Evolutionary conservation across 2,329 filamentous ascomycete genomes (phyloP).

Genomic region (Paramyrothecium sp.): DNA sequence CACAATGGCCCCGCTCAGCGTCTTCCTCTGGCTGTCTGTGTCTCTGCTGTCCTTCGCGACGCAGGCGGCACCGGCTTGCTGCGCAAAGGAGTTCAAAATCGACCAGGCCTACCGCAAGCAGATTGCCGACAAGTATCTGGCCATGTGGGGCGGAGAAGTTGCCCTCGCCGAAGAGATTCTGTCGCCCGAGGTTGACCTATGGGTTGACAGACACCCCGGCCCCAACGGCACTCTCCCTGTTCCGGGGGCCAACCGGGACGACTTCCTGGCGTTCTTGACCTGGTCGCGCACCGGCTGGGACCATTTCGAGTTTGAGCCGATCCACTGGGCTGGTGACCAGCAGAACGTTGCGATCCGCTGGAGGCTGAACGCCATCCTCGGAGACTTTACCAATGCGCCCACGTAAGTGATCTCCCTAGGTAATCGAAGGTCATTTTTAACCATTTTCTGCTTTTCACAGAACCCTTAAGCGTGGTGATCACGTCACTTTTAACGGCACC

Average conservation of each 20-base stretch:
- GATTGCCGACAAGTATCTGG: constrained; percentile 4
- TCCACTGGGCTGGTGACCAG: constrained; percentile 6
- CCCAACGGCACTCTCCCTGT: constrained; percentile 2
- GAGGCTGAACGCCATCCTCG: constrained; percentile 7
- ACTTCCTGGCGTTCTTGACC: constrained; percentile 2
- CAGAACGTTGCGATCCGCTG: constrained; percentile 7
- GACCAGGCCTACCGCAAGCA: neutral
- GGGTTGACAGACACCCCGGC: constrained; percentile 5
- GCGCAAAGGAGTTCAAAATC: neutral
- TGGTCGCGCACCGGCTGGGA: constrained; percentile 3
- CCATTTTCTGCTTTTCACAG: neutral
- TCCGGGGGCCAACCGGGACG: neutral
- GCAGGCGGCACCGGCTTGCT: neutral
- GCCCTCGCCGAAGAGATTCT: constrained; percentile 3
- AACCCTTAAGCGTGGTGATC: constrained; percentile 5
- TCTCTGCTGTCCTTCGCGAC: neutral
- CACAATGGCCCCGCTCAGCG: neutral
- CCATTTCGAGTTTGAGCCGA: constrained; percentile 6
- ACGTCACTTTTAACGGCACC: constrained; percentile 5
- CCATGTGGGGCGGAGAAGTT: constrained; percentile 6
- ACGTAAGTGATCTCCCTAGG: neutral
- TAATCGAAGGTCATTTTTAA: neutral
- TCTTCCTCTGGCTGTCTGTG: neutral
- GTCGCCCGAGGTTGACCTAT: constrained; percentile 3
- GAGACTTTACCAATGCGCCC: constrained; percentile 3